phyloP scores from a whole-genome alignment of 139 green algal genomes.

The Chlorella sp. region DNA sequence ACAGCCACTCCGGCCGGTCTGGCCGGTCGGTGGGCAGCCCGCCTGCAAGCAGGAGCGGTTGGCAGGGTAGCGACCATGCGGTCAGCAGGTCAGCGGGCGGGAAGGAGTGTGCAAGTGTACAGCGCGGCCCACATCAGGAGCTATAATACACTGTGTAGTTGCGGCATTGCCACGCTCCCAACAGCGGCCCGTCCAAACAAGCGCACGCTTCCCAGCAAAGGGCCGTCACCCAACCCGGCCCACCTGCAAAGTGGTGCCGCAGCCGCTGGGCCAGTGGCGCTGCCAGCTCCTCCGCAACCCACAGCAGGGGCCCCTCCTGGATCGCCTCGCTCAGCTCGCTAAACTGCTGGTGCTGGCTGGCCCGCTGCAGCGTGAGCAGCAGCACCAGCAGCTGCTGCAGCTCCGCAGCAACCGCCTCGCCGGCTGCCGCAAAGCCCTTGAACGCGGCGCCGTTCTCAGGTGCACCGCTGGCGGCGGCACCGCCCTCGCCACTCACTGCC shows the following conservation, averaged over 20 bases:
- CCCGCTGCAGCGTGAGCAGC: constrained; percentile 42
- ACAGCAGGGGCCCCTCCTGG: constrained; percentile 46
- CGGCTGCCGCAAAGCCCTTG: constrained; percentile 13
- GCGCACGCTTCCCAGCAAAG: no score
- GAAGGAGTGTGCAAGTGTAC: no score
- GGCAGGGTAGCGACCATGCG: no score
- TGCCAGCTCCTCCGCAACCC: constrained; percentile 51
- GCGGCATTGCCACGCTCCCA: no score
- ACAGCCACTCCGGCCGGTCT: constrained; percentile 61
- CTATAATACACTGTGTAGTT: no score
- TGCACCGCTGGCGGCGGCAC: background rate
- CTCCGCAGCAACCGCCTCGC: background rate
- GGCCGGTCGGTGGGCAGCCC: constrained; percentile 44
- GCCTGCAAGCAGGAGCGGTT: constrained; percentile 6
- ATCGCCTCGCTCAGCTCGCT: background rate
- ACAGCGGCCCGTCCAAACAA: no score
- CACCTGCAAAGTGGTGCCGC: constrained; percentile 44
- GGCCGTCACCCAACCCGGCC: background rate
- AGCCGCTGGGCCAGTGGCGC: constrained; percentile 32
- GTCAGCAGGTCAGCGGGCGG: no score
- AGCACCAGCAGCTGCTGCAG: constrained; percentile 40
- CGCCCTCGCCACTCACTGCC: background rate
- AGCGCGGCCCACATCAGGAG: no score
- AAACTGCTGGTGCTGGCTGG: constrained; percentile 28
- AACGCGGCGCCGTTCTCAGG: background rate